These are phyloP conservation scores for Backusella tuberculispora DNA, from an alignment of 192 early-diverging fungal genomes.

Conservation along the genomic window DNA sequence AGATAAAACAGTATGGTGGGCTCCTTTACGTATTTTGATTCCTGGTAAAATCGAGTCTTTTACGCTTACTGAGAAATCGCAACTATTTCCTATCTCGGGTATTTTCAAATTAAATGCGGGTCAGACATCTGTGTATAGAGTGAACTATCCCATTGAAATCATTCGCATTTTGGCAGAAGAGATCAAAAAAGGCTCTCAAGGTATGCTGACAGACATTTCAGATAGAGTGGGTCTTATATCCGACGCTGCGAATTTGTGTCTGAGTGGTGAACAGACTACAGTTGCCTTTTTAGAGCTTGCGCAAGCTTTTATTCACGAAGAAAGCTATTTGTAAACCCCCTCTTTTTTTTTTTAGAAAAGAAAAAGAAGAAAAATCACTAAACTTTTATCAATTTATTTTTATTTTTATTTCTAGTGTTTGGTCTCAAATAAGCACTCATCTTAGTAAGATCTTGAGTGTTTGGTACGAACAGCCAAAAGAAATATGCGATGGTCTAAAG, in stretches of 20 bases:
- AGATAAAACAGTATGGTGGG: slow-evolving; percentile 82
- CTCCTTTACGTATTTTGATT: slow-evolving; percentile 72
- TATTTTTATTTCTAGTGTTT: slow-evolving; percentile 50
- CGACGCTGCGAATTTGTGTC: slow-evolving; percentile 79
- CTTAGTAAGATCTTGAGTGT: slow-evolving; percentile 61
- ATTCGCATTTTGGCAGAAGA: slow-evolving; percentile 57
- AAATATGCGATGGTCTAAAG: slow-evolving; percentile 64
- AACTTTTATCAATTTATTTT: neutral
- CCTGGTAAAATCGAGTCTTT: slow-evolving; percentile 36
- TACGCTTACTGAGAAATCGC: slow-evolving; percentile 43
- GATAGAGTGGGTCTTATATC: slow-evolving; percentile 86
- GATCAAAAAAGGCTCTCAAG: slow-evolving; percentile 49
- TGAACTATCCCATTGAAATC: slow-evolving; percentile 68
- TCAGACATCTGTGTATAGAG: slow-evolving; percentile 86
- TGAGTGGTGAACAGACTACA: slow-evolving; percentile 81
- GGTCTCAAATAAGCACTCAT: slow-evolving; percentile 67
- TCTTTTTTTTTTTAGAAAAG: neutral
- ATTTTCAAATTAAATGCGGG: slow-evolving; percentile 88
- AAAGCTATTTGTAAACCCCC: slow-evolving; percentile 69
- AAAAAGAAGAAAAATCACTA: neutral
- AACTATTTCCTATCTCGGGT: slow-evolving; percentile 43
- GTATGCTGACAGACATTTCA: slow-evolving; percentile 57
- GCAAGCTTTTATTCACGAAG: slow-evolving; percentile 72
- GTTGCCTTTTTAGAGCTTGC: slow-evolving; percentile 74
- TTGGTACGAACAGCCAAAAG: slow-evolving; percentile 69